Evolutionary conservation across 768 basidiomycete species (phyloP), one percentile per base, ranked within the genome.

Genomic region (Macrolepiota fuliginosa): DNA sequence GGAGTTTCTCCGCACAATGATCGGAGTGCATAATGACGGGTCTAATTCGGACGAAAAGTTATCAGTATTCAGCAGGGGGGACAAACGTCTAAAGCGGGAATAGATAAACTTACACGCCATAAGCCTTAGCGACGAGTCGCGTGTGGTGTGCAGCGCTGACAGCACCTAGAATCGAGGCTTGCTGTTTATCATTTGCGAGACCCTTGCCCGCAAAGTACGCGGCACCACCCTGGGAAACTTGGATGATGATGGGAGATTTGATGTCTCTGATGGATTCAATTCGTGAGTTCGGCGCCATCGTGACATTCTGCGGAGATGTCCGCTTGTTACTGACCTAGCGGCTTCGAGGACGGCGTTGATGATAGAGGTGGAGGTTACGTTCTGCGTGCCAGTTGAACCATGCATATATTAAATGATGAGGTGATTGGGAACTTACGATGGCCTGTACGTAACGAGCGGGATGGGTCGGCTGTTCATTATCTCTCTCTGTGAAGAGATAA

Each of bases 201-300:
- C 96, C 96, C 77, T 99, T 99, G 64, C 97, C 97, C 49, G 94
- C 94, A 71, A 92, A 98, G 83, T 90, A 98, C 56, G 96, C 96
- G 64, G 87, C 84, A 69, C 97, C 97, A 61, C 97, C 97, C 74
- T 99, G 96, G 58, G 97, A 99, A 65, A 96, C 89, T 73, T 98
- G 97, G 69, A 98, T 80, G 77, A 99, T 98, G 78, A 99, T 95
- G 62, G 96, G 96, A 32, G 96, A 83, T 76, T 98, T 98, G 83
- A 92, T 86, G 74, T 98, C 97, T 66, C 93, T 93, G 56, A 50
- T 32, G 29, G 29, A 32, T 32, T 32, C 3, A 61, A 46, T 17
- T 60, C 27, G 59, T 63, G 66, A 62, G 42, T 47, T 49, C 17
- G 47, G 51, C 32, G 40, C 35, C 50, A 56, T 45, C 50, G 29